These are phyloP conservation scores for Mariannaea sp. DNA, from an alignment of 2,329 filamentous ascomycete genomes.

Conservation along the genomic window DNA sequence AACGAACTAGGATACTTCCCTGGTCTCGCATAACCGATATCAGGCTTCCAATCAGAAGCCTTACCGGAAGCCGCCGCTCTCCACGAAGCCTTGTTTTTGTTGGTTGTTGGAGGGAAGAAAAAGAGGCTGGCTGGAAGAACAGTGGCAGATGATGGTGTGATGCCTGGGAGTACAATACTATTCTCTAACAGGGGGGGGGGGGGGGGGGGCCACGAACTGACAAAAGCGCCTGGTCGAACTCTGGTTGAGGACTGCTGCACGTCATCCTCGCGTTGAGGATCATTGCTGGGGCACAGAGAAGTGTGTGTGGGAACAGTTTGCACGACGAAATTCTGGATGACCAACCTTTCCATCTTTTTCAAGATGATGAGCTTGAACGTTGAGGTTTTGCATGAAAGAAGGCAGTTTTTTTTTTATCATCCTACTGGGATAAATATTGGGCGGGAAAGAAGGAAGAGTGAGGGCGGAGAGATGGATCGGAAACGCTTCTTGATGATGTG, in stretches of 20 bases:
- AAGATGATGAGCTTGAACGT: too few relatives aligned
- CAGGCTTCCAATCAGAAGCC: slow-evolving; percentile 11
- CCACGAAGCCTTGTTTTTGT: slow-evolving; percentile 7
- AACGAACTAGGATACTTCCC: neutral
- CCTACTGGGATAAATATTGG: too few relatives aligned
- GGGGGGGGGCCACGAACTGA: too few relatives aligned
- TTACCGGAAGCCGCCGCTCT: slow-evolving; percentile 8
- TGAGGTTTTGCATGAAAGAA: too few relatives aligned
- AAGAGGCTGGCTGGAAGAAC: slow-evolving; percentile 2
- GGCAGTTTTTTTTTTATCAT: too few relatives aligned
- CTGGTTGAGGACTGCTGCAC: slow-evolving; percentile 14
- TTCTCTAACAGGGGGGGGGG: too few relatives aligned
- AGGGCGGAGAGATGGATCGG: too few relatives aligned
- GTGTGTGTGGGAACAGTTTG: neutral
- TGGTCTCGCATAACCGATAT: neutral
- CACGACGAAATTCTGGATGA: too few relatives aligned
- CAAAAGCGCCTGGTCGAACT: slow-evolving; percentile 12
- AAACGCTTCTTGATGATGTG: too few relatives aligned
- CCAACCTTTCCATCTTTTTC: too few relatives aligned
- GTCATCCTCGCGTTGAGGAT: slow-evolving; percentile 19
- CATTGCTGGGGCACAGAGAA: slow-evolving; percentile 5
- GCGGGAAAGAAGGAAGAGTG: too few relatives aligned
- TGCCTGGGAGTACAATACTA: too few relatives aligned
- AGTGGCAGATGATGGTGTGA: slow-evolving; percentile 9
- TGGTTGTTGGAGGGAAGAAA: neutral